phyloP scores from a whole-genome alignment of 805 yeast genomes.

The Ogataea dorogensis region DNA sequence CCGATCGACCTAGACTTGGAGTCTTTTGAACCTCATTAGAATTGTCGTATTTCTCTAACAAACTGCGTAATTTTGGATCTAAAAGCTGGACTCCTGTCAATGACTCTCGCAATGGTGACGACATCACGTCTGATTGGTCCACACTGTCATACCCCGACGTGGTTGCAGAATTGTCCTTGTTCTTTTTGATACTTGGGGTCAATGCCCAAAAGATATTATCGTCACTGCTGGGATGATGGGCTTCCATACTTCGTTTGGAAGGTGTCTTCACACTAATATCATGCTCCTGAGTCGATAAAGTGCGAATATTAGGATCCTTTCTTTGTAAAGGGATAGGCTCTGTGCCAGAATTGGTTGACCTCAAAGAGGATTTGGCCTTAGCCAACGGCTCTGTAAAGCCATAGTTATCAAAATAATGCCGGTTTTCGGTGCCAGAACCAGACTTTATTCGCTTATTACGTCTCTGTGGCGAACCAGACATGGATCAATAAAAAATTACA shows the following conservation, averaged over 20 bases:
- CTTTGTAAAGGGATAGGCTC: slow-evolving; percentile 10
- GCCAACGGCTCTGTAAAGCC: slow-evolving; percentile 15
- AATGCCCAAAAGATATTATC: slow-evolving; percentile 41
- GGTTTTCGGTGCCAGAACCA: slow-evolving; percentile 3
- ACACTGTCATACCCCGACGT: slow-evolving; percentile 18
- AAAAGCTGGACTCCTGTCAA: slow-evolving; percentile 22
- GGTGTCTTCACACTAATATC: slow-evolving; percentile 26
- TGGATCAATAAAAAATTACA: slow-evolving; percentile 9
- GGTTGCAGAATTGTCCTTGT: slow-evolving; percentile 11
- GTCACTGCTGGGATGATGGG: slow-evolving; percentile 32
- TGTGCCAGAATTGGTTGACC: slow-evolving; percentile 2
- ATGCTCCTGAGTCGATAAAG: slow-evolving; percentile 18
- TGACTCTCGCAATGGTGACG: slow-evolving; percentile 42
- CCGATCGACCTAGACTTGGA: slow-evolving; percentile 30
- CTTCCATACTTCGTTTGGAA: slow-evolving; percentile 8
- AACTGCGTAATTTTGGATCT: slow-evolving; percentile 29
- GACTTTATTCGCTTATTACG: slow-evolving; percentile 10
- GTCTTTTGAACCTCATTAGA: slow-evolving; percentile 33
- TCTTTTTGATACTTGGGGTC: slow-evolving; percentile 34
- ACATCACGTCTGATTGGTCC: slow-evolving; percentile 30
- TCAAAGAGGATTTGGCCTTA: slow-evolving; percentile 7
- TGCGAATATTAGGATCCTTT: slow-evolving; percentile 24
- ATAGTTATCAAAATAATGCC: slow-evolving; percentile 1
- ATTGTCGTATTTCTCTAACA: slow-evolving; percentile 43
- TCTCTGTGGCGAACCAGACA: slow-evolving; percentile 15